phyloP scores from a whole-genome alignment of 202 grass and related monocot species.

The Dendrocalamus latiflorus region DNA sequence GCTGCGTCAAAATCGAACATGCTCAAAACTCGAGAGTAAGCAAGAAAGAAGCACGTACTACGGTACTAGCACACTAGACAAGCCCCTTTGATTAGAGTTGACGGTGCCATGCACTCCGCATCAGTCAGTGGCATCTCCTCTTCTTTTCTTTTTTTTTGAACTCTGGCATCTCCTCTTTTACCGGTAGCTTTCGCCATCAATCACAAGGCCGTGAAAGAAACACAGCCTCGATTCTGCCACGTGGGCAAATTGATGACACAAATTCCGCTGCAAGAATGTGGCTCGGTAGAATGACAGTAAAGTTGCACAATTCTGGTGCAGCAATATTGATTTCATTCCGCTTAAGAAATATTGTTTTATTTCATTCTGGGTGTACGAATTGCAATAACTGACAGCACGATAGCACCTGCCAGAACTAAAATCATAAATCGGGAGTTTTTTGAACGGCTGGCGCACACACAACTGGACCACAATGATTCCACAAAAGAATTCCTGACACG shows the following conservation, averaged over 20 bases:
- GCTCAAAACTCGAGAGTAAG: background rate
- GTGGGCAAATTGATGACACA: background rate
- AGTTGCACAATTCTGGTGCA: background rate
- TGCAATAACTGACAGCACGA: background rate
- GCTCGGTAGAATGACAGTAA: background rate
- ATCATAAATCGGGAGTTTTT: background rate
- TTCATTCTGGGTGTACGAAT: background rate
- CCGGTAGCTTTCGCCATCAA: background rate
- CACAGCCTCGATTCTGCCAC: background rate
- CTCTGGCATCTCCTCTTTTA: too few species aligned
- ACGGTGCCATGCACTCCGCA: background rate
- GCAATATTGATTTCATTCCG: background rate
- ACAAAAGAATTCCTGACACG: constrained; percentile 7
- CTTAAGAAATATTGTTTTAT: background rate
- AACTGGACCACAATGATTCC: background rate
- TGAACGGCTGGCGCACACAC: background rate
- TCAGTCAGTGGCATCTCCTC: background rate
- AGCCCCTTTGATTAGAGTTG: constrained; percentile 11
- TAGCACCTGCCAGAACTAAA: background rate
- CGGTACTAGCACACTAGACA: too few species aligned
- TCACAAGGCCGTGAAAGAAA: background rate
- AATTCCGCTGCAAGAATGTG: background rate
- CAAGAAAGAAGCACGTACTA: background rate
- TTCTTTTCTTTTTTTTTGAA: too few species aligned
- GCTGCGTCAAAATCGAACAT: background rate